Percentiles rank a stretch among this genome's conserved stretches.
phyloP scores from a whole-genome alignment of 2,329 filamentous ascomycete species.

The Colletotrichum trifolii region DNA sequence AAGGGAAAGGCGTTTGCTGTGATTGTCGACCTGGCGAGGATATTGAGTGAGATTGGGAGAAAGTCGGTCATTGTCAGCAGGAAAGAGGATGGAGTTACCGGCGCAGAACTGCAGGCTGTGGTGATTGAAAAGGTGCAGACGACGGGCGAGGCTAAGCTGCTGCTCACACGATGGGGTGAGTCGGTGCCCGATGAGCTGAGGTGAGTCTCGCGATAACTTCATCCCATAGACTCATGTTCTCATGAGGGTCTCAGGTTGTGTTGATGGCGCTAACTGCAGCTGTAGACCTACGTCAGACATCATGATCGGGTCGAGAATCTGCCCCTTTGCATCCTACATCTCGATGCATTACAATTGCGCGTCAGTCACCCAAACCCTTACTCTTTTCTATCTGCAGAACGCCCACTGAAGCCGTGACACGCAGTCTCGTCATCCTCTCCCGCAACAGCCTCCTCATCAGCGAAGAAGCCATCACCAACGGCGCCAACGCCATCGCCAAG shows the following conservation, averaged over 20 bases:
- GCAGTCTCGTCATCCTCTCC: constrained; percentile 17
- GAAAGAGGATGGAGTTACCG: constrained; percentile 19
- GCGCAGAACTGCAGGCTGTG: constrained; percentile 8
- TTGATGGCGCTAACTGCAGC: background rate
- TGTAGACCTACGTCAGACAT: constrained; percentile 25
- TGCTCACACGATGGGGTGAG: constrained; percentile 31
- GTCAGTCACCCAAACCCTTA: background rate
- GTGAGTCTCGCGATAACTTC: background rate
- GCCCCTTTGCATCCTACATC: constrained; percentile 26
- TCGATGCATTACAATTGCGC: constrained; percentile 30
- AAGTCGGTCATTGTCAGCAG: constrained; percentile 25
- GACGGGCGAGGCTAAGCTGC: constrained; percentile 25
- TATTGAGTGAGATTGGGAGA: constrained; percentile 27
- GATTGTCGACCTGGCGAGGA: constrained; percentile 19
- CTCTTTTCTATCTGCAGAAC: background rate
- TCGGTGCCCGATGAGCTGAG: constrained; percentile 29
- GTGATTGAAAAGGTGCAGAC: constrained; percentile 28
- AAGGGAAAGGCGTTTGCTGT: constrained; percentile 9
- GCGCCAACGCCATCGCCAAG: constrained; percentile 24
- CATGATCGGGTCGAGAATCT: constrained; percentile 23
- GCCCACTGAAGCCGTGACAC: rapidly evolving
- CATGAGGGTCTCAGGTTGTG: too few species aligned
- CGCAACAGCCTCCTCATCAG: constrained; percentile 31
- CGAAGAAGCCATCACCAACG: constrained; percentile 19
- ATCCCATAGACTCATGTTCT: background rate